These are phyloP conservation scores for Penicillium silybi DNA, from an alignment of 495 filamentous ascomycete genomes.

Conservation along the genomic window DNA sequence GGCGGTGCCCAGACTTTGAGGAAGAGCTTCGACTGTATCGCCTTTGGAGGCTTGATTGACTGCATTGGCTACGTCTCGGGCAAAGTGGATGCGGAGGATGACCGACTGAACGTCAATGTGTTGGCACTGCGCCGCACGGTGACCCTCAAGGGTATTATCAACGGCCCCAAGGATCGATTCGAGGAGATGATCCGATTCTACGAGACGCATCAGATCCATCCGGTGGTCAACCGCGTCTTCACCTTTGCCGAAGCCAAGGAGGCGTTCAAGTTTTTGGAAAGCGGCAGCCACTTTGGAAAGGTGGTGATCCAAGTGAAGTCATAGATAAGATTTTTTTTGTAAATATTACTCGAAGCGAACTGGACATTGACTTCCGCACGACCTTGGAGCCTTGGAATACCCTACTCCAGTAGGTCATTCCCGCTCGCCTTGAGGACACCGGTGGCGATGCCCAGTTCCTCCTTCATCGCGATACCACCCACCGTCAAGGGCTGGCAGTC, in stretches of 20 bases:
- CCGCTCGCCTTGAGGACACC: conserved; percentile 36
- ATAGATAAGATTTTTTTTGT: background rate
- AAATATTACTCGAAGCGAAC: background rate
- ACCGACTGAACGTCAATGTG: conserved; percentile 47
- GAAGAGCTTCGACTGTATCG: conserved; percentile 62
- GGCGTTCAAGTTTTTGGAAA: conserved; percentile 53
- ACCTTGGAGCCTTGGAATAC: background rate
- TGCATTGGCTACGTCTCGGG: conserved; percentile 66
- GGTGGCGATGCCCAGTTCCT: conserved; percentile 43
- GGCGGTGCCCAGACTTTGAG: conserved; percentile 57
- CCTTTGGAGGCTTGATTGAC: conserved; percentile 62
- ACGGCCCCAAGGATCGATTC: conserved; percentile 56
- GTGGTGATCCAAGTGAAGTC: conserved; percentile 55
- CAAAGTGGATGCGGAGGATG: conserved; percentile 42
- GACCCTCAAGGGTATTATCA: conserved; percentile 57
- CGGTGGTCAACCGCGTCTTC: conserved; percentile 61
- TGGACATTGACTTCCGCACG: background rate
- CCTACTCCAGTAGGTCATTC: conserved; percentile 39
- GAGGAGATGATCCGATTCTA: conserved; percentile 61
- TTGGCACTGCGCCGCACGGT: conserved; percentile 47
- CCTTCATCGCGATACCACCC: conserved; percentile 37
- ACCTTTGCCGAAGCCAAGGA: conserved; percentile 50
- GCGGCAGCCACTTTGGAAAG: conserved; percentile 73
- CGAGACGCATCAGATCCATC: conserved; percentile 56
- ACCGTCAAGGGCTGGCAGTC: conserved; percentile 41